Percentiles rank a stretch among this genome's conserved stretches.
Evolutionary conservation across 2,329 filamentous ascomycete species (phyloP).

Genomic region (Aspergillus piperis): DNA sequence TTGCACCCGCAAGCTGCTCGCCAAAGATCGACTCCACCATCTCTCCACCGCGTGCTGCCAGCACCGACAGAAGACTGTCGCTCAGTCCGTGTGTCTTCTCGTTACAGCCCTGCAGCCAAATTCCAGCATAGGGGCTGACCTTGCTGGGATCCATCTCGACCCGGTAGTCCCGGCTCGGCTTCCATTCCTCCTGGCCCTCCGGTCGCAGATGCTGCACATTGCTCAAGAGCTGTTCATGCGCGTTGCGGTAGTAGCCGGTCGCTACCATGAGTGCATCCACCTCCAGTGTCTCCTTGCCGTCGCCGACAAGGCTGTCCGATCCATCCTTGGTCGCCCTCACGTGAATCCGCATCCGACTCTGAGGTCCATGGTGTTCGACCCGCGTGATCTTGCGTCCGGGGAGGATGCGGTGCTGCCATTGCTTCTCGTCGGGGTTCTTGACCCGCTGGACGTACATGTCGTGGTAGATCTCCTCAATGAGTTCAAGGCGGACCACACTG

Average conservation of each 20-base stretch:
- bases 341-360: conserved; percentile 59
- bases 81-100: conserved; percentile 88
- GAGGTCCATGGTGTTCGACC: conserved; percentile 56
- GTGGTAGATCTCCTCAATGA: conserved; percentile 87
- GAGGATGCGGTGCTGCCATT: conserved; percentile 82
- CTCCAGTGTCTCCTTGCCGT: conserved; percentile 63
- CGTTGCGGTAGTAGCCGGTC: conserved; percentile 78
- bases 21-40: conserved; percentile 75
- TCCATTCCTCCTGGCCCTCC: conserved; percentile 58
- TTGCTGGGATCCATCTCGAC: conserved; percentile 69
- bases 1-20: conserved; percentile 31
- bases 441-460: conserved; percentile 84
- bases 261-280: conserved; percentile 83
- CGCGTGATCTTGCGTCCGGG: conserved; percentile 66
- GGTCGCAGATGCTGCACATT: conserved; percentile 68
- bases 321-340: conserved; percentile 53
- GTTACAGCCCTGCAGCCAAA: conserved; percentile 94
- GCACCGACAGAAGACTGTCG: conserved; percentile 77
- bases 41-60: conserved; percentile 74
- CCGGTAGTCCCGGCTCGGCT: conserved; percentile 75
- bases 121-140: conserved; percentile 71
- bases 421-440: conserved; percentile 64
- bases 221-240: conserved; percentile 75
- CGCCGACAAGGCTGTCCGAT: conserved; percentile 34
- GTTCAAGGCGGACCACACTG: conserved; percentile 84